A percentile compares a stretch with the other conserved stretches of the same genome.
phyloP scores from a whole-genome alignment of 352 stramenopile genomes.

The Phytophthora agathidicida region DNA sequence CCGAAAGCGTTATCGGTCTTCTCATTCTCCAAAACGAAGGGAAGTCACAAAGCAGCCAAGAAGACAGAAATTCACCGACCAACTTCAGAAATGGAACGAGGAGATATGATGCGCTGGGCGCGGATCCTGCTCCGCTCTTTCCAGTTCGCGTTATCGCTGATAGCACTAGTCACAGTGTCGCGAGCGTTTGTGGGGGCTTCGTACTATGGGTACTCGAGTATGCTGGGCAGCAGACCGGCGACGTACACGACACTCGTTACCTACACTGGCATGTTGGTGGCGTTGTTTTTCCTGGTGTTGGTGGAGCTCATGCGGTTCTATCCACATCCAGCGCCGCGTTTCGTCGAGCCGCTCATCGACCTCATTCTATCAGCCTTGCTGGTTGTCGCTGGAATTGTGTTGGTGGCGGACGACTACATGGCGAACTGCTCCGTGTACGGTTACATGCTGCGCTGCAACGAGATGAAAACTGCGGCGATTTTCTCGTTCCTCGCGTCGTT shows the following conservation, averaged over 20 bases:
- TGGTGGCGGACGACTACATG: no score
- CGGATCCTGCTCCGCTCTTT: conserved; percentile 64
- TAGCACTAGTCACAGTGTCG: conserved; percentile 68
- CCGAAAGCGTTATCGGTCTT: background rate
- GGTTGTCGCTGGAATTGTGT: conserved; percentile 66
- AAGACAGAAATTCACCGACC: background rate
- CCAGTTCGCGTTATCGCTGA: conserved; percentile 57
- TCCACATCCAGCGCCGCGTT: conserved; percentile 38
- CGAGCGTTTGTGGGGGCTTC: conserved; percentile 60
- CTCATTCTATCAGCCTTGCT: conserved; percentile 58
- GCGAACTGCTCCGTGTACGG: no score
- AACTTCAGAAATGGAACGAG: conserved; percentile 36
- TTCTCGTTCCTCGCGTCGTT: conserved; percentile 73
- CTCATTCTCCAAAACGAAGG: conserved; percentile 27
- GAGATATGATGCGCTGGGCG: conserved; percentile 27
- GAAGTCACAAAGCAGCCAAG: conserved; percentile 1
- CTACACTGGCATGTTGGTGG: conserved; percentile 74
- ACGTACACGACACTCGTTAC: conserved; percentile 66
- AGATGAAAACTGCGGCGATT: conserved; percentile 56
- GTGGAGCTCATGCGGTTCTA: conserved; percentile 52
- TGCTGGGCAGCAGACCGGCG: conserved; percentile 64
- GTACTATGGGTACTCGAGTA: conserved; percentile 76
- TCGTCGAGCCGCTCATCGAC: conserved; percentile 62
- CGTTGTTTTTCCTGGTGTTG: conserved; percentile 55
- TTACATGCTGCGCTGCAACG: conserved; percentile 71